Evolutionary conservation across 129 eudicot species (phyloP).

Genomic region (Heracleum sosnowskyi): DNA sequence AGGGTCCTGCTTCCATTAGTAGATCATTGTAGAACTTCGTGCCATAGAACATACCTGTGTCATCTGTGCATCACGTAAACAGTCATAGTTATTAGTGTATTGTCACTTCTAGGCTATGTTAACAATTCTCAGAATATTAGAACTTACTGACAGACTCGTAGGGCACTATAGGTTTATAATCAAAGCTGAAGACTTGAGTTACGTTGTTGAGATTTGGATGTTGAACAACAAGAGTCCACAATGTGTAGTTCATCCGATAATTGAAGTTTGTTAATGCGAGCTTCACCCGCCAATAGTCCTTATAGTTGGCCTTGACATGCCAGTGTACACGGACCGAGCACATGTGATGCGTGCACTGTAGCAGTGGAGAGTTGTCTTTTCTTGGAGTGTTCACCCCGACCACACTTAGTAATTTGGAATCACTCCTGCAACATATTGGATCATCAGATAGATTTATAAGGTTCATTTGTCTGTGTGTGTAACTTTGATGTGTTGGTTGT

Average conservation of each 20-base stretch:
- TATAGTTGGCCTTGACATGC: conserved; percentile 8
- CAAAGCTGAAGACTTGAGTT: conserved; percentile 85
- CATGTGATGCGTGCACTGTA: conserved; percentile 10
- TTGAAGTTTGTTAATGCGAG: conserved; percentile 9
- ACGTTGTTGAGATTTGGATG: conserved; percentile 83
- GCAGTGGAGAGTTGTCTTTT: conserved; percentile 8
- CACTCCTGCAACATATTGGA: neutral
- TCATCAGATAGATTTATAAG: neutral
- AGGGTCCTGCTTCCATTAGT: conserved; percentile 80
- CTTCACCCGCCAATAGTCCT: conserved; percentile 12
- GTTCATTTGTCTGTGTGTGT: neutral
- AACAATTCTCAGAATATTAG: neutral
- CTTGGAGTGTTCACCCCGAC: conserved; percentile 13
- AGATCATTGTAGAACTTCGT: conserved; percentile 78
- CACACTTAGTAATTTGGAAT: conserved; percentile 10
- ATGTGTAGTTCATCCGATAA: conserved; percentile 9
- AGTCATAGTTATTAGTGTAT: neutral
- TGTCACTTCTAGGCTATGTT: neutral
- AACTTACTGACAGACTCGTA: conserved; percentile 59
- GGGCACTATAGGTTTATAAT: conserved; percentile 82
- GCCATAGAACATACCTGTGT: conserved; percentile 92
- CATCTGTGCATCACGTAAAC: conserved; percentile 42
- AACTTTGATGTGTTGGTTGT: neutral
- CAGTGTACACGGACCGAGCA: conserved; percentile 12
- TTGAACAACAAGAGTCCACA: conserved; percentile 79